phyloP scores from a whole-genome alignment of 352 stramenopile species.

The Paralagenidium karlingii region DNA sequence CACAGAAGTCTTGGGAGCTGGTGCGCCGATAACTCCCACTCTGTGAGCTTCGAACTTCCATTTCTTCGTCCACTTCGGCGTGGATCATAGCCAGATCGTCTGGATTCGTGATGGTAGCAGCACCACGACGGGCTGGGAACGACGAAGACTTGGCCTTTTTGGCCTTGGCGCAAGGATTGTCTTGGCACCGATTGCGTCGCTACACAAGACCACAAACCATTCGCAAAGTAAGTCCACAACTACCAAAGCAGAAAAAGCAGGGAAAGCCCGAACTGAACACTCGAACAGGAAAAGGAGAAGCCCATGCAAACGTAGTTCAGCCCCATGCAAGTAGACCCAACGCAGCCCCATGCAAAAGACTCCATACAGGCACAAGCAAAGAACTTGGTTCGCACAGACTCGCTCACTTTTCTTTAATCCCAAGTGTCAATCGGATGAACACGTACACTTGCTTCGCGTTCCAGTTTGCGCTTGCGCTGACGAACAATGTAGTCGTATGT shows the following conservation, averaged over 20 bases:
- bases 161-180: conserved; percentile 21
- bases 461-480: conserved; percentile 62
- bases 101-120: neutral
- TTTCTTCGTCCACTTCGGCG: conserved; percentile 65
- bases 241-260: conserved; percentile 3
- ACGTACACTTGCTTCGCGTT: conserved; percentile 60
- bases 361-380: no score
- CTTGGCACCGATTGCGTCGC: conserved; percentile 17
- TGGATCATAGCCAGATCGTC: conserved; percentile 33
- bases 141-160: conserved; percentile 17
- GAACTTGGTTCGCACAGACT: no score
- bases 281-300: no score
- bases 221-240: conserved; percentile 5
- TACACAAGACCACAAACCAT: conserved; percentile 11
- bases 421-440: conserved; percentile 32
- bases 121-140: no score
- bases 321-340: no score
- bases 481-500: conserved; percentile 84
- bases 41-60: conserved; percentile 62
- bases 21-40: conserved; percentile 28
- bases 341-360: no score
- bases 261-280: conserved; percentile 3
- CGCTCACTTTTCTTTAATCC: conserved; percentile 7
- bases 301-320: no score
- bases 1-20: conserved; percentile 9